A percentile compares a stretch with the other conserved stretches of the same genome.
These are phyloP conservation scores for Fusarium sterilihyphosum DNA, from an alignment of 2,329 filamentous ascomycete species.

Conservation along the genomic window DNA sequence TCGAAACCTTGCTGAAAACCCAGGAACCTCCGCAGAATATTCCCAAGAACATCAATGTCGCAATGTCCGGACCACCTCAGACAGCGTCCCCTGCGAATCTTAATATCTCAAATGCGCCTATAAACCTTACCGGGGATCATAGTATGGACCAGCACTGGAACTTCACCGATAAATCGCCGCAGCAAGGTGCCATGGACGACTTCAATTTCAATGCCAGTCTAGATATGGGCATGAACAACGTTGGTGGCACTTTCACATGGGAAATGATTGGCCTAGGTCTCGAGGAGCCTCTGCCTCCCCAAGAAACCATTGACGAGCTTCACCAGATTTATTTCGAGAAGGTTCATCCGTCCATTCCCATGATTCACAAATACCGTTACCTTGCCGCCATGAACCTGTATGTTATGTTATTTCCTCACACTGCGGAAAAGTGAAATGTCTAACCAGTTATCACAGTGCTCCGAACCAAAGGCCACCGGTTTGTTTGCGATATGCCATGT, in stretches of 20 bases:
- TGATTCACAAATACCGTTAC: conserved; percentile 91
- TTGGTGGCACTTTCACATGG: conserved; percentile 75
- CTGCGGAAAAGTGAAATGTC: background rate
- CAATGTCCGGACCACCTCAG: conserved; percentile 44
- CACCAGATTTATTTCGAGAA: conserved; percentile 92
- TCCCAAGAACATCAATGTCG: conserved; percentile 46
- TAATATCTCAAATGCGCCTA: conserved; percentile 55
- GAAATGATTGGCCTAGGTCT: conserved; percentile 74
- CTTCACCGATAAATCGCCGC: conserved; percentile 64
- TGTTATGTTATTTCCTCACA: conserved; percentile 49
- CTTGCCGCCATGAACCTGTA: conserved; percentile 86
- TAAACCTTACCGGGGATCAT: conserved; percentile 58
- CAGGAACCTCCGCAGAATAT: conserved; percentile 64
- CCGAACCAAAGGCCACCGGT: conserved; percentile 87
- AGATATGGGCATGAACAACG: conserved; percentile 60
- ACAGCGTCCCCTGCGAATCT: conserved; percentile 44
- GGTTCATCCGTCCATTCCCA: conserved; percentile 83
- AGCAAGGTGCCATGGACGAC: conserved; percentile 61
- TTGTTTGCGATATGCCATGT: conserved; percentile 92
- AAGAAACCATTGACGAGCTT: conserved; percentile 82
- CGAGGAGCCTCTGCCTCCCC: conserved; percentile 67
- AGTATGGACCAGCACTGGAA: conserved; percentile 64
- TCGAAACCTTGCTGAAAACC: conserved; percentile 88
- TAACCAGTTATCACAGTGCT: conserved; percentile 57
- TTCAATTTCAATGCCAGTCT: conserved; percentile 65